Evolutionary conservation across 2,329 filamentous ascomycete genomes (phyloP), one percentile per base, ranked within the genome.

Genomic region (Ophiostoma piceae): DNA sequence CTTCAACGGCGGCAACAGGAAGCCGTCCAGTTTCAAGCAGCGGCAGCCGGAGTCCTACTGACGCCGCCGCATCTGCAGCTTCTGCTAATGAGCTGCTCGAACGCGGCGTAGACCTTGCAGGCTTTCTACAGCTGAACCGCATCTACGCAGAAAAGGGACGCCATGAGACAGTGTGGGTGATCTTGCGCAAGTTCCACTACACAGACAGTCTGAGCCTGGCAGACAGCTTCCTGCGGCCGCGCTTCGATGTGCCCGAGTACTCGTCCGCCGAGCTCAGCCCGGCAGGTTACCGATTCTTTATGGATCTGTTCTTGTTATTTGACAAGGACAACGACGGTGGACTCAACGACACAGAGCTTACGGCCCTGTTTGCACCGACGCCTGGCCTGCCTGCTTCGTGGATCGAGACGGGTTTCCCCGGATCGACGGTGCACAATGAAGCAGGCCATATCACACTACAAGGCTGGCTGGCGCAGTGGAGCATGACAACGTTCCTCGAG

Each of bases 401-500:
- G 95, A 82, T 88, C 0, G 94, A 97, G 73, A 90, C 90, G 0
- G 91, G 88, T 0, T 99, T 99, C 76, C 95, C 95, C 1, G 93
- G 91, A 0, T 96, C 92, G 32, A 97, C 95, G 0, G 94, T 98
- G 22, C 90, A 92, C 60, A 98, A 97, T 77, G 95, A 99, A 79
- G 92, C 92, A 9, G 95, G 95, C 0, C 88, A 98, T 77, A 94
- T 99, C 72, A 99, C 95, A 1, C 83, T 99, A 3, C 95, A 99
- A 79, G 95, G 95, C 1, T 99, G 95, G 95, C 86, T 99, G 51
- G 95, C 95, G 3, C 95, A 99, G 76, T 99, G 95, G 95, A 97
- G 94, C 78, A 99, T 99, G 95, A 99, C 95, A 0, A 99, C 95
- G 0, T 99, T 98, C 76, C 88, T 96, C 71, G 94, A 96, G 70